Evolutionary conservation across 2,329 filamentous ascomycete genomes (phyloP).

Genomic region (Hirsutella thompsonii): DNA sequence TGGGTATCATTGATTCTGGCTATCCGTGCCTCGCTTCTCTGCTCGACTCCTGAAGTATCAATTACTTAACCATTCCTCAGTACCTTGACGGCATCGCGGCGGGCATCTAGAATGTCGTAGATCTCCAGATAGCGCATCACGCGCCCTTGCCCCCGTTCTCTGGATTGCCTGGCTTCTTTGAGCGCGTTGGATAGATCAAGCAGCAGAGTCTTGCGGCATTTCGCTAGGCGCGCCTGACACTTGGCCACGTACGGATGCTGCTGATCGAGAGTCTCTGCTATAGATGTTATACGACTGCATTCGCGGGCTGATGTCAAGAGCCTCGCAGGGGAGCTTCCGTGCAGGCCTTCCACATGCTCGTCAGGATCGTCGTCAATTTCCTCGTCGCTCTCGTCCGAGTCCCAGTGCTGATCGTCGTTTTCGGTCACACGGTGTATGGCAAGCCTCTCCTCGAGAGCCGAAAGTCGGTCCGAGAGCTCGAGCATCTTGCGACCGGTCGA

Average conservation of each 20-base stretch:
- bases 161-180: conserved; percentile 29
- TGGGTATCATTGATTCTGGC: conserved; percentile 16
- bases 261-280: conserved; percentile 32
- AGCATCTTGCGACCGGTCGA: conserved; percentile 49
- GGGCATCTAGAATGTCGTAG: conserved; percentile 39
- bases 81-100: conserved; percentile 36
- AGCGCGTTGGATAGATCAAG: conserved; percentile 40
- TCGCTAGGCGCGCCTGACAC: conserved; percentile 35
- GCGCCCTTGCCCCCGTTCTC: conserved; percentile 26
- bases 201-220: conserved; percentile 43
- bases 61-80: conserved; percentile 24
- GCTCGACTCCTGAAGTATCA: neutral
- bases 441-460: conserved; percentile 49
- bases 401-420: conserved; percentile 7
- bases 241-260: conserved; percentile 36
- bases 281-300: conserved; percentile 25
- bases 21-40: neutral
- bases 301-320: conserved; percentile 32
- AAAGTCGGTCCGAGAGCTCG: conserved; percentile 51
- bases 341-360: conserved; percentile 15
- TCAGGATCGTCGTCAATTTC: conserved; percentile 25
- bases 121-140: conserved; percentile 38
- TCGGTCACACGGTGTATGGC: conserved; percentile 32
- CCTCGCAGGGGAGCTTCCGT: conserved; percentile 33
- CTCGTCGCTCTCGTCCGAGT: conserved; percentile 23